Conservation (phyloP, 345 rosid genomes). For the Heritiera fomes region DNA sequence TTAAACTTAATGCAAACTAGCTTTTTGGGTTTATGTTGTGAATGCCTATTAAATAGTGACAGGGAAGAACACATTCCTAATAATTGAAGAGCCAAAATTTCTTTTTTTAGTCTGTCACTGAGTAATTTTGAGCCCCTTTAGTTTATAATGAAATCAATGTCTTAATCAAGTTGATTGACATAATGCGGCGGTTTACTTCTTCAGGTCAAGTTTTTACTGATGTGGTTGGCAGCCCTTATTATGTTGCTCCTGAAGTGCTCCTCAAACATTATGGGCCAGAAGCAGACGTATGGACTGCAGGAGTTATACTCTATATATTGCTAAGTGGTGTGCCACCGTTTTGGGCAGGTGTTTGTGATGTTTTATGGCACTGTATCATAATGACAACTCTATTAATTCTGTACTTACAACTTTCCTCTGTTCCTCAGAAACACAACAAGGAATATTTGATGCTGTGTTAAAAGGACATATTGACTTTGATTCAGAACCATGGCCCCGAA, state of each 20-base stretch:
- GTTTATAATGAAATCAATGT: neutral
- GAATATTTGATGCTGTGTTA: slow-evolving; percentile 95
- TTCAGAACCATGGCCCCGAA: slow-evolving; percentile 95
- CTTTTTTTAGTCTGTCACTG: neutral
- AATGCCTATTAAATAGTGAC: slow-evolving; percentile 2
- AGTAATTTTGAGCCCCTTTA: neutral
- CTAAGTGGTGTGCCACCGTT: slow-evolving; percentile 98
- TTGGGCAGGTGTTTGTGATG: slow-evolving; percentile 78
- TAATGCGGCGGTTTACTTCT: slow-evolving; percentile 26
- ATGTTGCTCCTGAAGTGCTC: slow-evolving; percentile 97
- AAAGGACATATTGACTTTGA: slow-evolving; percentile 92
- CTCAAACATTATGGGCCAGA: slow-evolving; percentile 89
- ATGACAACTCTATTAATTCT: slow-evolving; percentile 8
- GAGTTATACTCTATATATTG: slow-evolving; percentile 89
- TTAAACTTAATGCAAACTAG: neutral
- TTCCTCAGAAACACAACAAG: slow-evolving; percentile 86
- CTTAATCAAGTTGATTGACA: slow-evolving; percentile 9
- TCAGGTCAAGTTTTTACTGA: slow-evolving; percentile 86
- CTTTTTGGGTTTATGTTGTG: neutral
- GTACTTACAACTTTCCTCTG: slow-evolving; percentile 25
- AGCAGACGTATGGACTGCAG: slow-evolving; percentile 99
- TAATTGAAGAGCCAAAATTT: neutral
- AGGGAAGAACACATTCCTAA: neutral
- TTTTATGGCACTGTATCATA: neutral
- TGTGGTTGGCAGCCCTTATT: slow-evolving; percentile 97